Conservation (phyloP, 1,284 basidiomycete species). For the Sutorius eximius region DNA sequence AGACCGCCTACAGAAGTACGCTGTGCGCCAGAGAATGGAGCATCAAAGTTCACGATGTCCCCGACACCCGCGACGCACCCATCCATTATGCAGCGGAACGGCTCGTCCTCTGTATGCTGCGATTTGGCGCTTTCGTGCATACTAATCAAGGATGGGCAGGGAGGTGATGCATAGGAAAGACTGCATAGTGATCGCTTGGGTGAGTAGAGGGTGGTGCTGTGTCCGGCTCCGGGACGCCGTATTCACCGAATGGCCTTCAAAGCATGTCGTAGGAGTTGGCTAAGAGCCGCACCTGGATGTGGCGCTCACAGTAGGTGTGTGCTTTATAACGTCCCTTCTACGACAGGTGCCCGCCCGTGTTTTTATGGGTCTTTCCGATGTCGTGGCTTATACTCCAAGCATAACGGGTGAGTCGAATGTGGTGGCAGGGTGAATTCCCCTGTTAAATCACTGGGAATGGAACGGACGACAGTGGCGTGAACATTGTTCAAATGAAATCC, state of each 20-base stretch:
- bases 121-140: neutral
- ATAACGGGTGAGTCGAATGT: neutral
- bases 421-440: neutral
- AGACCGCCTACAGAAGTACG: constrained; percentile 13
- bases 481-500: no score
- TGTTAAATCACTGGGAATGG: neutral
- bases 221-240: neutral
- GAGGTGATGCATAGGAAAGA: neutral
- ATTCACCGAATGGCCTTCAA: no score
- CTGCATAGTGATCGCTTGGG: neutral
- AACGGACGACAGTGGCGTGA: no score
- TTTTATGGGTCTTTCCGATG: neutral
- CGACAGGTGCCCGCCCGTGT: neutral
- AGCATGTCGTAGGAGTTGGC: no score
- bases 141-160: neutral
- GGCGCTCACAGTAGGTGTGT: no score
- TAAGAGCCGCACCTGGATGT: no score
- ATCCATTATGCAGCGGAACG: neutral
- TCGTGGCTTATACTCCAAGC: neutral
- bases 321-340: no score
- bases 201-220: neutral
- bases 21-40: neutral
- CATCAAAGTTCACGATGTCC: neutral
- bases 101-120: neutral
- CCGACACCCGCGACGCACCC: neutral